Base-by-base conservation (phyloP, 208 protist genomes). In the Blastocrithidia nonstop region DNA sequence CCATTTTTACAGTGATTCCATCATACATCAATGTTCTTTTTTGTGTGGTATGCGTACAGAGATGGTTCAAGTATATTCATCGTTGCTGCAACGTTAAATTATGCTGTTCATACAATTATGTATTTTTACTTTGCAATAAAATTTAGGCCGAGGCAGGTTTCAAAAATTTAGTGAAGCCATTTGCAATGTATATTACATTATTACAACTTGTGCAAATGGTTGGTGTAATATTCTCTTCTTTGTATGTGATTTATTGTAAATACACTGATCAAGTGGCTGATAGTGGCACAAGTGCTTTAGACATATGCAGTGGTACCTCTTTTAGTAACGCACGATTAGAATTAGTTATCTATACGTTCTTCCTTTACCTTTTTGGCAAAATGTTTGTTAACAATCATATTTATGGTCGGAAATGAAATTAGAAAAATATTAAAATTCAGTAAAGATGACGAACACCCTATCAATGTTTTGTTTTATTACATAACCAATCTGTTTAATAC, bases 91-190 rank as follows among this genome's bases (percentile, higher is more conserved):
- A 54, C 76, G 13, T 92, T 97, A 83, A 97, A 97, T 56, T 89
- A 92, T 63, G 64, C 57, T 39, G 91, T 97, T 28, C 94, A 97
- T 66, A 63, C 82, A 19, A 78, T 96, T 71, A 97, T 97, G 93
- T 97, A 97, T 69, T 71, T 78, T 4, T 97, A 97, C 67, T 97
- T 96, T 52, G 65, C 71, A 25, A 46, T 94, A n/a, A n/a, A n/a
- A 54, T 32, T 50, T 63, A 45, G 9, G 60, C 71, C 13, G 81
- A 78, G 32, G 61, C 61, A 13, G 75, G 79, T 13, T 58, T 66
- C 39, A 71, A 74, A 61, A 60, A 68, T 35, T 43, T 92, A 7
- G 58, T 86, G 51, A 72, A 74, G 61, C 73, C 79, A 1, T 73
- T 93, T 39, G 81, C 72, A 24, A 67, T 71, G 43, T 71, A 88